A percentile compares a stretch with the other conserved stretches of the same genome.
Conservation (phyloP, 176 grass and related monocot species). For the Triticum turgidum region DNA sequence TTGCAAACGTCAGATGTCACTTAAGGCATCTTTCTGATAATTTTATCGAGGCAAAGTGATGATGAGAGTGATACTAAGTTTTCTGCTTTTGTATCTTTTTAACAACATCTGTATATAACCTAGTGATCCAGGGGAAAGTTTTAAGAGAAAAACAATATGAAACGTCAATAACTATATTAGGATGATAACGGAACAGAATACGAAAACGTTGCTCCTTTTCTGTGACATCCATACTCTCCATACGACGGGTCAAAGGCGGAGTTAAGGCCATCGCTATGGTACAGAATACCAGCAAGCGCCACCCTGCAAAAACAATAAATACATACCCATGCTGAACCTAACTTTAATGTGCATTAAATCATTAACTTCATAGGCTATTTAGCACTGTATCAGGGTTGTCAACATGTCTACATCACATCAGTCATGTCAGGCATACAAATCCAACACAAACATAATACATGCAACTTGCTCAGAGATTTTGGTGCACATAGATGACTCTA, state of each 20-base stretch:
- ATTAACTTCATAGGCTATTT: constrained; percentile 5
- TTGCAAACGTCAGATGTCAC: background rate
- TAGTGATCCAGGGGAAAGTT: background rate
- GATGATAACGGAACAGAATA: background rate
- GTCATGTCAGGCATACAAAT: constrained; percentile 9
- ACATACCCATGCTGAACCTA: background rate
- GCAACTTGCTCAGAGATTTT: constrained; percentile 32
- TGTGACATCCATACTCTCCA: background rate
- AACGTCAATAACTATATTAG: background rate
- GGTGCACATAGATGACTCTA: constrained; percentile 22
- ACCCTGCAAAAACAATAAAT: background rate
- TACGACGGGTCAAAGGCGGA: background rate
- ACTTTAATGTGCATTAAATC: constrained; percentile 3
- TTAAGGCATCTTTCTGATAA: background rate
- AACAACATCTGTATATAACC: background rate
- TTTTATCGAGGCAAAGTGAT: background rate
- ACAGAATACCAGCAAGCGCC: constrained; percentile 5
- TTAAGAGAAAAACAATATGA: background rate
- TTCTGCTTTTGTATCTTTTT: background rate
- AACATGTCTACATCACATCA: constrained; percentile 20
- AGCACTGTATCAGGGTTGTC: constrained; percentile 11
- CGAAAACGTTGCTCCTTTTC: background rate
- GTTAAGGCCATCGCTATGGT: background rate
- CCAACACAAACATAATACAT: constrained; percentile 23
- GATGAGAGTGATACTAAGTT: background rate